Base-by-base conservation (phyloP, 169 alveolate species). In the Cryptosporidium ryanae region DNA sequence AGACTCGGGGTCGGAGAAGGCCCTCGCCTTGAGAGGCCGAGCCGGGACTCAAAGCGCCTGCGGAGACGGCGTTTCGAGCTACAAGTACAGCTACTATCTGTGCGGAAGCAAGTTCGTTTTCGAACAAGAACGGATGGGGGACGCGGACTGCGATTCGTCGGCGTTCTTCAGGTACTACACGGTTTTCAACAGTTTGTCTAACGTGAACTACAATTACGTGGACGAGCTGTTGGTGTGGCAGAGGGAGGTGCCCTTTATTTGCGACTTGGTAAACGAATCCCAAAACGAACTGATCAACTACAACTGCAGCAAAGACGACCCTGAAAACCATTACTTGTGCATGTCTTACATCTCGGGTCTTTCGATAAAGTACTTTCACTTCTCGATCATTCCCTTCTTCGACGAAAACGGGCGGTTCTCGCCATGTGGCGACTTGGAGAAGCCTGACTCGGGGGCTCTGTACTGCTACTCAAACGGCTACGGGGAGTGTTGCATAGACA, bases 171-270 rank as follows among this genome's bases (percentile, higher is more conserved):
- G 57, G 38, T 57, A 31, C 44, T 76, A 57, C 18, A 57, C 84
- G 10, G 44, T 57, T 18, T 76, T 76, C 57, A 57, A 59, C 23
- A 59, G 32, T 55, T 43, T 59, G 44, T 55, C 84, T 18, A 55
- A 55, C 34, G 70, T 76, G 10, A 76, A 76, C 23, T 76, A 43
- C 43, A 76, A 65, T 46, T 34, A 31, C 15, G 38, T 76, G 23
- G 84, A 76, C 57, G 84, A 76, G 27, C 23, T 76, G 13, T 59
- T 76, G 43, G 84, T 76, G 12, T 76, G 84, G 84, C 84, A 76
- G 38, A 76, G 71, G 34, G 84, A 76, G n/a, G 29, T 76, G 15
- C 84, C 84, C 38, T 76, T 76, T 76, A 59, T 76, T 57, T 25
- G 32, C 34, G 76, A 76, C 6, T 54, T 76, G 12, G 61, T 59